Conservation (phyloP, 306 rosid species). For the Lupinus albus region DNA sequence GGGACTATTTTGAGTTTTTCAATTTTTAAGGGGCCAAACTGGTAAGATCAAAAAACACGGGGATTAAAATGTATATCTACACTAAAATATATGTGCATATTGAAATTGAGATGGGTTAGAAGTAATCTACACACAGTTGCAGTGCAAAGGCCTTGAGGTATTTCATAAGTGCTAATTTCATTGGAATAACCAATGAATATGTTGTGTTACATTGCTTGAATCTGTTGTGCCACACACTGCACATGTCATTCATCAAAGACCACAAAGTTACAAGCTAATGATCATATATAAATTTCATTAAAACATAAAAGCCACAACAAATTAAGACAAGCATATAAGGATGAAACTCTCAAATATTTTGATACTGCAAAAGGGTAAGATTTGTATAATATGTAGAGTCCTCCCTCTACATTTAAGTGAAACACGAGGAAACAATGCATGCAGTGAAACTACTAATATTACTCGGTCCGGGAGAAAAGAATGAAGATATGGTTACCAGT, state of each 20-base stretch:
- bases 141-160: conserved; percentile 48
- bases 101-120: conserved; percentile 28
- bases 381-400: background rate
- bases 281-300: background rate
- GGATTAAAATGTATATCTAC: too few relatives aligned
- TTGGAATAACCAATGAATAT: conserved; percentile 43
- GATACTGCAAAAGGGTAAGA: background rate
- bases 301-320: conserved; percentile 5
- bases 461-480: conserved; percentile 4
- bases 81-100: background rate
- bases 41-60: too few relatives aligned
- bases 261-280: conserved; percentile 24
- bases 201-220: conserved; percentile 43
- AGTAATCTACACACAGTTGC: conserved; percentile 54
- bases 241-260: conserved; percentile 45
- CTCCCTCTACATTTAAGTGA: background rate
- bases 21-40: too few relatives aligned
- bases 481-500: conserved; percentile 50
- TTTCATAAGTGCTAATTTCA: conserved; percentile 51
- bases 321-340: conserved; percentile 6
- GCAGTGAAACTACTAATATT: conserved; percentile 11
- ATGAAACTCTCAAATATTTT: background rate
- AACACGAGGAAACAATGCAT: background rate
- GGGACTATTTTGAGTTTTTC: too few relatives aligned
- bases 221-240: conserved; percentile 68